A percentile compares a stretch with the other conserved stretches of the same genome.
Evolutionary conservation across 495 filamentous ascomycete genomes (phyloP).

Genomic region (Cladorrhinum samala): DNA sequence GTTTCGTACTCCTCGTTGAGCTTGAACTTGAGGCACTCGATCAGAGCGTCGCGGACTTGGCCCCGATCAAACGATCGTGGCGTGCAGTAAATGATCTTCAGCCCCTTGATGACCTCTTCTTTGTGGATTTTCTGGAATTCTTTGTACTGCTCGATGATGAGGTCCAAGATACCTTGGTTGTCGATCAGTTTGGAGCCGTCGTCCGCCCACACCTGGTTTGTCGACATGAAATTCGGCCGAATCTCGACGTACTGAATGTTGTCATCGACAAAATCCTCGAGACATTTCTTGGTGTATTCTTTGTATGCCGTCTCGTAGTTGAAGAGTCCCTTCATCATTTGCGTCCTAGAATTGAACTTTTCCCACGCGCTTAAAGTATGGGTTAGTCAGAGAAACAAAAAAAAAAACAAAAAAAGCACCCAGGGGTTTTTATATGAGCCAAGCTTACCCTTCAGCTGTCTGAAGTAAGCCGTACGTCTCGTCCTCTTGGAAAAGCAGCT

Average conservation of each 20-base stretch:
- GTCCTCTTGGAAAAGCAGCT: constrained; percentile 44
- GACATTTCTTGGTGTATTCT: constrained; percentile 39
- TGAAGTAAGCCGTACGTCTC: constrained; percentile 38
- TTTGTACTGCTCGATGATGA: constrained; percentile 44
- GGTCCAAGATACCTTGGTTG: constrained; percentile 45
- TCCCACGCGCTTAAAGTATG: constrained; percentile 44
- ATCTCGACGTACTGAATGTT: constrained; percentile 55
- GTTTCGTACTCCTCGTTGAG: constrained; percentile 61
- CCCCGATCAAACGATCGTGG: constrained; percentile 52
- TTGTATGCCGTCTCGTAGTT: constrained; percentile 48
- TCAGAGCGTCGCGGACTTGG: constrained; percentile 58
- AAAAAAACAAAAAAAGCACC: background rate
- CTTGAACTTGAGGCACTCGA: constrained; percentile 74
- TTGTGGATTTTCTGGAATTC: constrained; percentile 34
- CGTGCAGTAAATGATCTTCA: constrained; percentile 50
- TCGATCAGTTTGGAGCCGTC: constrained; percentile 35
- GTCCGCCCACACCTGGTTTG: constrained; percentile 44
- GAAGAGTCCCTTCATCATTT: constrained; percentile 57
- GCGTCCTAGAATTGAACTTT: constrained; percentile 48
- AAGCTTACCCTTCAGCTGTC: constrained; percentile 32
- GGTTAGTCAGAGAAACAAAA: background rate
- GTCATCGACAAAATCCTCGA: constrained; percentile 46
- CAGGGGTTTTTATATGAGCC: too few species aligned
- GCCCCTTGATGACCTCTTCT: constrained; percentile 30
- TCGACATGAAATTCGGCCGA: constrained; percentile 51